Evolutionary conservation across 1,284 basidiomycete genomes (phyloP).

Genomic region (Cutaneotrichosporon cavernicola): DNA sequence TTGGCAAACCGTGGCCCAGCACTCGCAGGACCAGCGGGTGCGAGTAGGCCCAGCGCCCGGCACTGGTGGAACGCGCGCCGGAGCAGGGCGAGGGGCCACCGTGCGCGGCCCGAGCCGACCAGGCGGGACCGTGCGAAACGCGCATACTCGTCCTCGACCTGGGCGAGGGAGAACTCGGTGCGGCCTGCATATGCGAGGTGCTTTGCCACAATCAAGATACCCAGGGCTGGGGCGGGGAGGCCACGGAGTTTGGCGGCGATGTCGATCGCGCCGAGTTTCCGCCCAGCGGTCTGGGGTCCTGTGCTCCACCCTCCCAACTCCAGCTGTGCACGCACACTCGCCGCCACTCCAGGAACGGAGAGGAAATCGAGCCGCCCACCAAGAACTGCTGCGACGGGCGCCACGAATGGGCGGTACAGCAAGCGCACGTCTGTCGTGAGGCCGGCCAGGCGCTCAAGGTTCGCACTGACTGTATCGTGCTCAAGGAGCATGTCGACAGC

Average conservation of each 20-base stretch:
- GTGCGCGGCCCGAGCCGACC: constrained; percentile 48
- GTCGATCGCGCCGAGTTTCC: constrained; percentile 7
- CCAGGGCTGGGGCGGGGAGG: constrained; percentile 49
- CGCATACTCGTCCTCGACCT: constrained; percentile 52
- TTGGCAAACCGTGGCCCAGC: constrained; percentile 44
- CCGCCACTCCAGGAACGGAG: constrained; percentile 24
- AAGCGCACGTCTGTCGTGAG: constrained; percentile 67
- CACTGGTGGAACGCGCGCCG: constrained; percentile 48
- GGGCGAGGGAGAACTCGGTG: constrained; percentile 58
- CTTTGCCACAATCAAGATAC: constrained; percentile 58
- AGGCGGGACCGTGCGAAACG: constrained; percentile 50
- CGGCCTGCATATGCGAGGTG: constrained; percentile 68
- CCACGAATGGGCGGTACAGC: constrained; percentile 66
- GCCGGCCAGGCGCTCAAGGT: constrained; percentile 60
- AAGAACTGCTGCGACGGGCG: constrained; percentile 36
- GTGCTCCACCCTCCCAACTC: constrained; percentile 46
- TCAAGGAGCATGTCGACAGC: constrained; percentile 58
- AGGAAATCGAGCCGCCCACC: constrained; percentile 32
- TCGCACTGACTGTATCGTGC: constrained; percentile 34
- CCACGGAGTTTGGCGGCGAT: constrained; percentile 27
- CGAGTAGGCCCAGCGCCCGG: constrained; percentile 40
- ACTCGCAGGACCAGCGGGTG: constrained; percentile 33
- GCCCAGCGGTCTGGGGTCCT: background rate
- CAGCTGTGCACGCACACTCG: constrained; percentile 36
- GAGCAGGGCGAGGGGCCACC: constrained; percentile 47